Evolutionary conservation across 148 eudicot genomes (phyloP).

Genomic region (Talinum fruticosum): DNA sequence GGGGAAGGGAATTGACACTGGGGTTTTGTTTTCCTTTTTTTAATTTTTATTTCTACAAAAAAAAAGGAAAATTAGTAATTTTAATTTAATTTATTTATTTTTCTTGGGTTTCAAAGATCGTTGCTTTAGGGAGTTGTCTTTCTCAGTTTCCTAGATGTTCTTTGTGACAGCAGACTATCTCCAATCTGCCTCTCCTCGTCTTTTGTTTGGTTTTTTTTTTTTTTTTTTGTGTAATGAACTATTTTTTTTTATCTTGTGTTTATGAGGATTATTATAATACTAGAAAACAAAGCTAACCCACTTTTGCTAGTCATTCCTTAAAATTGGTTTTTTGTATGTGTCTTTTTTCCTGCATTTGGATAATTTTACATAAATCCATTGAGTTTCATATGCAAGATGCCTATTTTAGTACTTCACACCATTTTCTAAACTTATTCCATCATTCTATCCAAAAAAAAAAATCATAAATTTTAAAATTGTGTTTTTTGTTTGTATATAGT

Average conservation of each 20-base stretch:
- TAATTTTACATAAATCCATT: background rate
- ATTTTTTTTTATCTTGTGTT: background rate
- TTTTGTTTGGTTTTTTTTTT: background rate
- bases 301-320: conserved; percentile 27
- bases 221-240: background rate
- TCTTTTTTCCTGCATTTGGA: conserved; percentile 16
- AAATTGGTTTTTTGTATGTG: conserved; percentile 28
- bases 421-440: no score
- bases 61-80: background rate
- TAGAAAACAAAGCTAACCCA: conserved; percentile 25
- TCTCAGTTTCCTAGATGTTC: conserved; percentile 82
- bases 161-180: conserved; percentile 45
- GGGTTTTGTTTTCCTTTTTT: background rate
- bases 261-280: background rate
- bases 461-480: no score
- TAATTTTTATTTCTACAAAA: no score
- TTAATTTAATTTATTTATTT: background rate
- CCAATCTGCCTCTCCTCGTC: conserved; percentile 7
- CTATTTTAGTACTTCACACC: no score
- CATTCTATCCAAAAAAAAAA: no score
- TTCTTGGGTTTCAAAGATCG: conserved; percentile 41
- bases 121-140: conserved; percentile 58
- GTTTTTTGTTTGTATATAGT: no score
- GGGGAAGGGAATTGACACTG: conserved; percentile 42
- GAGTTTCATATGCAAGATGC: no score